Conservation (phyloP, 2,329 filamentous ascomycete species). For the Fusarium coffeatum region DNA sequence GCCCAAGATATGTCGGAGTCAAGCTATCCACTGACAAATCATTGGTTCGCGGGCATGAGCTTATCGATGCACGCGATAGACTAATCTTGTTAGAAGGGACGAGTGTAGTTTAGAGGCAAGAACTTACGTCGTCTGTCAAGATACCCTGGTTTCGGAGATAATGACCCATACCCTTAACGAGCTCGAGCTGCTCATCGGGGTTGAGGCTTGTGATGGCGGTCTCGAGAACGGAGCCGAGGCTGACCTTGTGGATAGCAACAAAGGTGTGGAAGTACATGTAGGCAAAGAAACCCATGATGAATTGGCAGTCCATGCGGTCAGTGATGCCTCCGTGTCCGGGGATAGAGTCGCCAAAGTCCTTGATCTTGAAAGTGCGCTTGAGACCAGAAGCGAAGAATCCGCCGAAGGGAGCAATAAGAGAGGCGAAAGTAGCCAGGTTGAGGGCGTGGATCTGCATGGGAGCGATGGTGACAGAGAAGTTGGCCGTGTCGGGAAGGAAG, state of each 20-base stretch:
- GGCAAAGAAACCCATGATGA: slow-evolving; percentile 99
- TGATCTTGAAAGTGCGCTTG: slow-evolving; percentile 99
- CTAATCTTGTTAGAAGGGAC: slow-evolving; percentile 31
- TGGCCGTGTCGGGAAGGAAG: slow-evolving; percentile 70
- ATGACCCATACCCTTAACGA: slow-evolving; percentile 72
- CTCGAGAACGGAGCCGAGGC: slow-evolving; percentile 88
- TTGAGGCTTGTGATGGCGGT: slow-evolving; percentile 89
- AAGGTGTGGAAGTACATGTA: slow-evolving; percentile 99
- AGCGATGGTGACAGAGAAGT: slow-evolving; percentile 76
- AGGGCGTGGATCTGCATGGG: slow-evolving; percentile 96
- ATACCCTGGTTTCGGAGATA: slow-evolving; percentile 74
- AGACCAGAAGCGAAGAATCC: slow-evolving; percentile 98
- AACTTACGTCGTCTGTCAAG: slow-evolving; percentile 50
- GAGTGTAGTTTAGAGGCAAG: background rate
- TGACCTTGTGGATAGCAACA: slow-evolving; percentile 88
- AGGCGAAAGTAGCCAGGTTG: slow-evolving; percentile 91
- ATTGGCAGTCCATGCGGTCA: slow-evolving; percentile 99
- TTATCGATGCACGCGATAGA: slow-evolving; percentile 46
- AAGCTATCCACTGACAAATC: slow-evolving; percentile 16
- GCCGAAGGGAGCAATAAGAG: slow-evolving; percentile 95
- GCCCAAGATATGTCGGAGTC: slow-evolving; percentile 19
- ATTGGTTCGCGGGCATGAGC: slow-evolving; percentile 40
- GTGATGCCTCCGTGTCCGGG: slow-evolving; percentile 98
- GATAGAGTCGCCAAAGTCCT: slow-evolving; percentile 98
- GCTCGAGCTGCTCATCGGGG: slow-evolving; percentile 88